Conservation (phyloP, 2,329 filamentous ascomycete genomes). For the Aspergillus sp. region DNA sequence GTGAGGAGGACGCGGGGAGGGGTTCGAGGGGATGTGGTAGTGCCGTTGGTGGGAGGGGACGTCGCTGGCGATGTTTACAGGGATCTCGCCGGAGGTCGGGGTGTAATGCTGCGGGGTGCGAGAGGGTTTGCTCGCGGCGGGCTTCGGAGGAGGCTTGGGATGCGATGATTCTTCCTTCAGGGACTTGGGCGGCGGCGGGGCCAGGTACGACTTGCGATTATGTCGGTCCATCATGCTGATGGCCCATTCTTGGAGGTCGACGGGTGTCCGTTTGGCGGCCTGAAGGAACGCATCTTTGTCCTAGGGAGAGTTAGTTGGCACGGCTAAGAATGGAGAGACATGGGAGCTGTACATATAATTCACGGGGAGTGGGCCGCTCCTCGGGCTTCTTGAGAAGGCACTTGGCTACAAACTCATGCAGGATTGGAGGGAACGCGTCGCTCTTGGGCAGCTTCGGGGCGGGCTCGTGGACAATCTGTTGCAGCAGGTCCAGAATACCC, state of each 20-base stretch:
- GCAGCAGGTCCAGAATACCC: slow-evolving; percentile 90
- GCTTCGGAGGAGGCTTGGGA: slow-evolving; percentile 34
- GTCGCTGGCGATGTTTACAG: slow-evolving; percentile 49
- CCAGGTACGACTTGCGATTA: slow-evolving; percentile 91
- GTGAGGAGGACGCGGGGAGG: slow-evolving; percentile 19
- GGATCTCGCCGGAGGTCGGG: slow-evolving; percentile 71
- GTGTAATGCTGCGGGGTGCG: slow-evolving; percentile 39
- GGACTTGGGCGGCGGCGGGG: slow-evolving; percentile 75
- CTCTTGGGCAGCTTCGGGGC: slow-evolving; percentile 93
- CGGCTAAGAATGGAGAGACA: not conserved
- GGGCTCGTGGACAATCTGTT: slow-evolving; percentile 96
- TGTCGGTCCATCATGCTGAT: slow-evolving; percentile 90
- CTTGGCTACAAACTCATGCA: slow-evolving; percentile 96
- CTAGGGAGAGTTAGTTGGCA: slow-evolving; percentile 46
- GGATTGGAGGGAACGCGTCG: slow-evolving; percentile 89
- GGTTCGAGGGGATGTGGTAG: slow-evolving; percentile 20
- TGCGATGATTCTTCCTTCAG: slow-evolving; percentile 54
- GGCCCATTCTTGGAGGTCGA: slow-evolving; percentile 91
- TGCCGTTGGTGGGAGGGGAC: slow-evolving; percentile 18
- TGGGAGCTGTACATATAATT: slow-evolving; percentile 68
- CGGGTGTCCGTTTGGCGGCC: slow-evolving; percentile 92
- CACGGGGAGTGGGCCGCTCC: slow-evolving; percentile 83
- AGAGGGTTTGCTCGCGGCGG: slow-evolving; percentile 20
- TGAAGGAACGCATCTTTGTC: slow-evolving; percentile 93
- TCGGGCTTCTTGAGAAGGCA: slow-evolving; percentile 89